Evolutionary conservation across 2,329 filamentous ascomycete genomes (phyloP), one percentile per base, ranked within the genome.

Genomic region (Neonectria hederae): DNA sequence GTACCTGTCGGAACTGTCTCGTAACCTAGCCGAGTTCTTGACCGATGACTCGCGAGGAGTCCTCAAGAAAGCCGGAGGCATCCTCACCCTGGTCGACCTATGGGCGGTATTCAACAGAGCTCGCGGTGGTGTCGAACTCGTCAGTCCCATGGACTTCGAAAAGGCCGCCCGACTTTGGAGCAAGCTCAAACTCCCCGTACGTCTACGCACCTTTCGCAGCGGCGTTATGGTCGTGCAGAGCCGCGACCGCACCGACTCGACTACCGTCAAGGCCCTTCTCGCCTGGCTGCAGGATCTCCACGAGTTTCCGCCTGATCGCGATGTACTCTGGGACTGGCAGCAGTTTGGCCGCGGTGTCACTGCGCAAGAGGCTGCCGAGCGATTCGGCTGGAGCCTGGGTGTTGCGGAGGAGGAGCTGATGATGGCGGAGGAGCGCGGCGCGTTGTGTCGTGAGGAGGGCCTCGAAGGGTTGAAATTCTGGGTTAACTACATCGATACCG

Each of bases 101-200:
- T 97, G 94, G 94, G 93, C 94, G 28, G 89, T 97, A 68, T 98
- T 98, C 83, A 99, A 99, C 78, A 89, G 95, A 35, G 93, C 92
- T 30, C 88, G 95, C 58, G 95, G 95, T 55, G 96, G 95, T 8
- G 95, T 99, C 17, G 96, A 99, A 78, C 87, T 99, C 17, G 92
- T 98, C 54, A 97, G 93, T 69, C 96, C 96, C 0, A 83, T 89
- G 19, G 96, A 99, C 74, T 97, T 99, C 72, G 91, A 96, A 75
- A 95, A 94, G 75, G 96, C 96, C 1, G 93, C 93, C 0, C 86
- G 88, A 42, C 83, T 97, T 72, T 99, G 96, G 93, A 94, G 97
- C 74, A 91, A 89, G 66, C 83, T 99, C 19, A 92, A 90, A 72
- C 83, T 99, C 4, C 96, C 96, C 0, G 90, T 99, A 10, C 90